A percentile compares a stretch with the other conserved stretches of the same genome.
Conservation (phyloP, 2,329 filamentous ascomycete genomes). For the Pseudogymnoascus sp. region DNA sequence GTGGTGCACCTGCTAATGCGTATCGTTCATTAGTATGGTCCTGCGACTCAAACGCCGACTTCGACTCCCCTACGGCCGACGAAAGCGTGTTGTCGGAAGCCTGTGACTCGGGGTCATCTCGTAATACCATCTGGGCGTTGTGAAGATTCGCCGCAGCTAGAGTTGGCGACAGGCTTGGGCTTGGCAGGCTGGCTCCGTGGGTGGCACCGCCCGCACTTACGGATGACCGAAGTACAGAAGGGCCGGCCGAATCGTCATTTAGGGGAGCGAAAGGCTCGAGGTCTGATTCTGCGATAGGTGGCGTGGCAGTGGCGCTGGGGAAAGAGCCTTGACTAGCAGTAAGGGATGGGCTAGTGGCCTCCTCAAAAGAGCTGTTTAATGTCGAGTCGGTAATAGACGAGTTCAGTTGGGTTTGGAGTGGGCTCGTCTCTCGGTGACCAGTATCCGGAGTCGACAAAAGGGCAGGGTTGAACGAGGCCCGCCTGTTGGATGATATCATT, state of each 20-base stretch:
- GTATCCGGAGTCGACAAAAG: conserved; percentile 51
- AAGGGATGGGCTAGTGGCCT: conserved; percentile 18
- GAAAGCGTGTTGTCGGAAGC: conserved; percentile 18
- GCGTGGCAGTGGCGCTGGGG: conserved; percentile 57
- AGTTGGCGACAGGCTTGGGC: conserved; percentile 87
- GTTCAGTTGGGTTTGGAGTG: conserved; percentile 30
- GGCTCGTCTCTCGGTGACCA: not conserved
- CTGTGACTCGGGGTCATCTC: conserved; percentile 21
- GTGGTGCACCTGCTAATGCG: conserved; percentile 22
- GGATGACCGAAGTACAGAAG: conserved; percentile 35
- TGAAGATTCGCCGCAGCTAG: conserved; percentile 58
- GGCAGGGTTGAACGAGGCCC: conserved; percentile 16
- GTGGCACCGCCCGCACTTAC: conserved; percentile 25
- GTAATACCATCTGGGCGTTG: conserved; percentile 23
- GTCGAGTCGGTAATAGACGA: conserved; percentile 43
- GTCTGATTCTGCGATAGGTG: conserved; percentile 67
- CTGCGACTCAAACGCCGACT: conserved; percentile 26
- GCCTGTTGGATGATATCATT: conserved; percentile 10
- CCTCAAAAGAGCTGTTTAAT: conserved; percentile 26
- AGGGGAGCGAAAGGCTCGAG: conserved; percentile 50
- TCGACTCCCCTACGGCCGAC: conserved; percentile 19
- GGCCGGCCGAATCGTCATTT: conserved; percentile 43
- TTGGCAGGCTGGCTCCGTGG: conserved; percentile 81
- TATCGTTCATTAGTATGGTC: conserved; percentile 21
- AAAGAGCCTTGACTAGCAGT: conserved; percentile 45